phyloP scores from a whole-genome alignment of 495 filamentous ascomycete genomes.

The Penicillium mononematosum region DNA sequence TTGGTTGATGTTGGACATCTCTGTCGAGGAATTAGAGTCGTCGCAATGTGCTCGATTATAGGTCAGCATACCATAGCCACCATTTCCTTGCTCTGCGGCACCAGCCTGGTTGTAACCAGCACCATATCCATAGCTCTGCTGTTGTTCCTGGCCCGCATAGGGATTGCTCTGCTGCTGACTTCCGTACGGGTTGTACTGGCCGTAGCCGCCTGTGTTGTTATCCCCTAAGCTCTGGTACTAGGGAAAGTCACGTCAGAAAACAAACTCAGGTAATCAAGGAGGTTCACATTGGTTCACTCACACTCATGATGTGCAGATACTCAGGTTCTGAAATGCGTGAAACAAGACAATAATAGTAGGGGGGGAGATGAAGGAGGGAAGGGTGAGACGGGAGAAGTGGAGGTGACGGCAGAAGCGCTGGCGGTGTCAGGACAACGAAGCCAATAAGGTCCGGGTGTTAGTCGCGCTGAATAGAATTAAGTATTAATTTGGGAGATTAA shows the following conservation, averaged over 20 bases:
- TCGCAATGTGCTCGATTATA: slow-evolving; percentile 4
- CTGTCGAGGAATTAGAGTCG: slow-evolving; percentile 43
- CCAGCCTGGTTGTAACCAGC: slow-evolving; percentile 41
- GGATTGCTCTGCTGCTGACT: slow-evolving; percentile 46
- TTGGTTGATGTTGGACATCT: slow-evolving; percentile 62
- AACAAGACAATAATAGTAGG: slow-evolving; percentile 1
- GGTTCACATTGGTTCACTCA: slow-evolving; percentile 22
- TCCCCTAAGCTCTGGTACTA: slow-evolving; percentile 38
- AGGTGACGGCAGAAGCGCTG: slow-evolving; percentile 25
- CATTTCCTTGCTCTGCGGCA: slow-evolving; percentile 42
- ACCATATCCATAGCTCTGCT: slow-evolving; percentile 46
- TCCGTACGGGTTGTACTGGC: slow-evolving; percentile 62
- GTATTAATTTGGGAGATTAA: not conserved
- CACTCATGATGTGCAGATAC: slow-evolving; percentile 33
- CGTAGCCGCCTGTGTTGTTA: slow-evolving; percentile 50
- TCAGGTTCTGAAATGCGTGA: not conserved
- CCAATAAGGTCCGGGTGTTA: slow-evolving; percentile 5
- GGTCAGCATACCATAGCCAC: slow-evolving; percentile 40
- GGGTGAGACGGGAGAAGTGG: slow-evolving; percentile 30
- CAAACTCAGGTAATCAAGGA: not conserved
- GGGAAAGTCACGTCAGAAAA: slow-evolving; percentile 1
- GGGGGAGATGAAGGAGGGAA: slow-evolving; percentile 22
- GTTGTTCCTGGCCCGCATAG: slow-evolving; percentile 30
- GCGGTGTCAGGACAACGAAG: slow-evolving; percentile 16
- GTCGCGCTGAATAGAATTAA: not conserved